These are phyloP conservation scores for Hypoxylon sp. DNA, from an alignment of 2,329 filamentous ascomycete species.

Conservation along the genomic window DNA sequence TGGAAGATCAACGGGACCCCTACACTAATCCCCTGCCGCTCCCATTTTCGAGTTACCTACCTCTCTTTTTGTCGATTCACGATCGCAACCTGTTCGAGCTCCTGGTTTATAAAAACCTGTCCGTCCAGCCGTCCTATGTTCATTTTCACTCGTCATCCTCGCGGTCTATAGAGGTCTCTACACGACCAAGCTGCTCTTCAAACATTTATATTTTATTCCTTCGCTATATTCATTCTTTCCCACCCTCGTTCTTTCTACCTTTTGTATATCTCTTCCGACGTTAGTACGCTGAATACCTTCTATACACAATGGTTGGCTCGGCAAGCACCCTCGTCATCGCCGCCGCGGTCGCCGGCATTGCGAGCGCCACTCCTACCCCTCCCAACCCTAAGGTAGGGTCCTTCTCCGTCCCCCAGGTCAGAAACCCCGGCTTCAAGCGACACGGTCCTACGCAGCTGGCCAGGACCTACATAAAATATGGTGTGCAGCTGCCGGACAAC, in stretches of 20 bases:
- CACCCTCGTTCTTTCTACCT: conserved; percentile 14
- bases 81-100: conserved; percentile 17
- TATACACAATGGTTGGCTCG: conserved; percentile 42
- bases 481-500: conserved; percentile 43
- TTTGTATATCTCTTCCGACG: conserved; percentile 25
- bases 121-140: conserved; percentile 9
- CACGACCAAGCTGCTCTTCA: conserved; percentile 10
- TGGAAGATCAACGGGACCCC: conserved; percentile 34
- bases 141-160: conserved; percentile 19
- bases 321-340: conserved; percentile 35
- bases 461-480: conserved; percentile 50
- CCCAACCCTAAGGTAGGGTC: conserved; percentile 41
- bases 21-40: conserved; percentile 17
- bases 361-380: conserved; percentile 42
- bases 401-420: conserved; percentile 46
- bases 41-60: conserved; percentile 27
- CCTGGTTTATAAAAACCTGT: conserved; percentile 33
- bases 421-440: conserved; percentile 45
- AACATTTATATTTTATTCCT: conserved; percentile 20
- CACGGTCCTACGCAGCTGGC: conserved; percentile 46
- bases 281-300: background rate
- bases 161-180: conserved; percentile 27
- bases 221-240: conserved; percentile 25
- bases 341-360: conserved; percentile 44
- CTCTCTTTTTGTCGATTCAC: conserved; percentile 30